Base-by-base conservation (phyloP, 257 asterid genomes). In the Agastache rugosa region DNA sequence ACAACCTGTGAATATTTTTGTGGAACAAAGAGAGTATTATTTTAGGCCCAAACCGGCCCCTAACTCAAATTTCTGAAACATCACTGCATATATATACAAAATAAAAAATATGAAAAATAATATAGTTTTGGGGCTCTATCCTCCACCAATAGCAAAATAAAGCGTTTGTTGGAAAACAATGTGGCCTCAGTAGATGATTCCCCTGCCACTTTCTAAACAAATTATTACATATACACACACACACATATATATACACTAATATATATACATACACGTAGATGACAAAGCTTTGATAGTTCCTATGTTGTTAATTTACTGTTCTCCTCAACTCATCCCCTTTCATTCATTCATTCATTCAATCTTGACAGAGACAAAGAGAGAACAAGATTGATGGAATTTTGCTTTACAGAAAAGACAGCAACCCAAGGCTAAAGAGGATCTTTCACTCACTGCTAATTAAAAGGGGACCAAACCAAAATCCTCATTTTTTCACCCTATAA, bases 221-320 rank as follows among this genome's bases (percentile, higher is more conserved):
- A 76, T 72, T 66, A 80, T 76, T 79, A 80, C 81, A 62, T 55
- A 63, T 5, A 47, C 3, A 45, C 8, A 79, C 81, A 60, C 55
- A 53, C 5, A 31, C 2, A 37, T 39, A 39, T 1, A 39, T 39
- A 39, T 8, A 63, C n/a, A n/a, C n/a, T n/a, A n/a, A n/a, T 55
- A 63, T 1, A 48, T 5, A 16, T 12, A 80, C 76, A 61, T 55
- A 54, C 77, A 69, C 34, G 44, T 41, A 76, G 25, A 48, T 82
- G 81, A 82, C 85, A 78, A 78, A 67, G 44, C 65, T 75, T 82
- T 82, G 83, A 79, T 82, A 67, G 79, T 82, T 79, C 83, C 86
- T 63, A 82, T 63, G 86, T 69, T 56, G 23, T 48, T 6, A 16
- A 48, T 71, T 76, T 63, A 71, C 81, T 71, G 81, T 75, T 58